Evolutionary conservation across 257 asterid species (phyloP).

Genomic region (Salvia miltiorrhiza): DNA sequence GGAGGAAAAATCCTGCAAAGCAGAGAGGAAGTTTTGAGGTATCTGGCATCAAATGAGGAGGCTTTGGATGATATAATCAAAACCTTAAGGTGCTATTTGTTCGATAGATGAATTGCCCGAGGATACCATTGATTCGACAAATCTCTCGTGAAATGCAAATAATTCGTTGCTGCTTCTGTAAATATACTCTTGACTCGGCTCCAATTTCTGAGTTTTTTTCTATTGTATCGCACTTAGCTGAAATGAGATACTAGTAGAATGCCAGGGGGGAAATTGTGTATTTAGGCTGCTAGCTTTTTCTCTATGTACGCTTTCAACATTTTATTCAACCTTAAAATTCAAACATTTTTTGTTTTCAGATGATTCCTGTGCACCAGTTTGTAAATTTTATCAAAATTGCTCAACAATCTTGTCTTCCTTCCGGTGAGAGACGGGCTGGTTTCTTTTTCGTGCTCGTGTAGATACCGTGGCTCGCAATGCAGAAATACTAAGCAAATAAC

Average conservation of each 20-base stretch:
- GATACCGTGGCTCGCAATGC: neutral
- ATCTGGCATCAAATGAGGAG: constrained; percentile 51
- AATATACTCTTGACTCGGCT: constrained; percentile 10
- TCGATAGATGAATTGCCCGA: constrained; percentile 30
- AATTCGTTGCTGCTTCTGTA: constrained; percentile 14
- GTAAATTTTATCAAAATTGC: neutral
- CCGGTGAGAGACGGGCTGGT: constrained; percentile 16
- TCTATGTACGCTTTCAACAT: constrained; percentile 1
- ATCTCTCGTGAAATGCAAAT: neutral
- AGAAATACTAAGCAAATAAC: no score
- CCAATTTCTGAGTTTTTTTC: neutral
- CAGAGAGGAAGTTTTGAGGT: constrained; percentile 56
- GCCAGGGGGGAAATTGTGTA: neutral
- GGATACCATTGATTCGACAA: constrained; percentile 4
- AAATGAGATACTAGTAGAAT: constrained; percentile 3
- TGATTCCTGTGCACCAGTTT: neutral
- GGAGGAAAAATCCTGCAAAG: constrained; percentile 51
- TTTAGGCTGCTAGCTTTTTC: neutral
- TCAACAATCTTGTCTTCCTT: constrained; percentile 17
- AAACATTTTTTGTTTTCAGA: neutral
- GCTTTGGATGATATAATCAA: constrained; percentile 48
- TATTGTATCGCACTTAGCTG: neutral
- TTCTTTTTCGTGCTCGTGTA: neutral
- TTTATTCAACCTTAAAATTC: neutral
- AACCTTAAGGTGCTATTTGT: constrained; percentile 62